These are phyloP conservation scores for Trypanosomatidae sp. DNA, from an alignment of 208 protist species.

Conservation along the genomic window DNA sequence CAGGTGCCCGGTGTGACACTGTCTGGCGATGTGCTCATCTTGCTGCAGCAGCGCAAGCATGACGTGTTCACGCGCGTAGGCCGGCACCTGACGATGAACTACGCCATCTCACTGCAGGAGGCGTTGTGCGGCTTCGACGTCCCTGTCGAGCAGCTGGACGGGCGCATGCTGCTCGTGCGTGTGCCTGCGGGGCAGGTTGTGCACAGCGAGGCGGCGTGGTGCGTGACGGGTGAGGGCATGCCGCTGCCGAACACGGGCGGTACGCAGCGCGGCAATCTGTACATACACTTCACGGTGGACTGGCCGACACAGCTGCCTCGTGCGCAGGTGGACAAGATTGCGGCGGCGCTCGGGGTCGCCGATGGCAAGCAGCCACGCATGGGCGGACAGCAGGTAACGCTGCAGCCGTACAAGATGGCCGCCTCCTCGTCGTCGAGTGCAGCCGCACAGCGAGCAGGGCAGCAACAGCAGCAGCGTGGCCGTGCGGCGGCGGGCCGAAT, in stretches of 20 bases:
- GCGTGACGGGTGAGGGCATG: constrained; percentile 83
- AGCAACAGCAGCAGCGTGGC: no score
- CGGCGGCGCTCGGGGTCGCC: constrained; percentile 16
- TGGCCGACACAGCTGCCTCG: constrained; percentile 52
- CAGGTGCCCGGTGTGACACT: constrained; percentile 69
- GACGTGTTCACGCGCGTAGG: constrained; percentile 84
- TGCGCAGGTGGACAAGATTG: constrained; percentile 19
- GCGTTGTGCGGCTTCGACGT: constrained; percentile 89
- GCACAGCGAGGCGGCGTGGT: constrained; percentile 51
- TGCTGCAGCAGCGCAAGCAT: constrained; percentile 90
- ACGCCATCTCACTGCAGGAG: constrained; percentile 83
- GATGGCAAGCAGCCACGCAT: constrained; percentile 23
- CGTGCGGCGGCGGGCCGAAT: no score
- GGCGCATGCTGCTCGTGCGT: constrained; percentile 52
- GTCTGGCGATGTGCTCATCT: constrained; percentile 94
- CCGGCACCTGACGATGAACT: constrained; percentile 87
- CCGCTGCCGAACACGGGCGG: constrained; percentile 66
- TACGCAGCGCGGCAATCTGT: constrained; percentile 60
- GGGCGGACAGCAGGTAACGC: constrained; percentile 45
- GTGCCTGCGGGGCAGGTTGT: constrained; percentile 59
- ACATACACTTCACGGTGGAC: constrained; percentile 74
- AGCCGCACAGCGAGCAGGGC: no score
- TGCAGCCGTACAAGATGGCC: no score
- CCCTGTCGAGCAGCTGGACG: constrained; percentile 84
- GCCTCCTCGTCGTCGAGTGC: no score